Base-by-base conservation (phyloP, 179 eudicot species). In the Beta corolliflora region DNA sequence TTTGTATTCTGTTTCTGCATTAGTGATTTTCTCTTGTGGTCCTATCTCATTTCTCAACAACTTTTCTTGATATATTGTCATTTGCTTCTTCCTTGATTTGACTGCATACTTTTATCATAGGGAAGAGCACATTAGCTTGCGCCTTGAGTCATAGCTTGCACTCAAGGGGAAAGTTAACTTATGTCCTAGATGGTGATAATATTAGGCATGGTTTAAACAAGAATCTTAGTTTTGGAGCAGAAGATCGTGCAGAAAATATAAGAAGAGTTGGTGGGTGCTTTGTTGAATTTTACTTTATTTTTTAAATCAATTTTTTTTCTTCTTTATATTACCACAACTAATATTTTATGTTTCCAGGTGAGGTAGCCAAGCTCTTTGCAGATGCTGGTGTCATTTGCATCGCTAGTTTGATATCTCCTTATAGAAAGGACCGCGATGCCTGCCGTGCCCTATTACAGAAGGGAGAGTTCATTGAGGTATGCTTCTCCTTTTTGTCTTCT, bases 381-480 rank as follows among this genome's bases (percentile, higher is more conserved):
- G 97, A 95, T 90, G 90, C 98, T 85, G 99, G 99, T 84, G 84
- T 95, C 58, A 95, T 95, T 80, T 93, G 97, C 89, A 95, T 95
- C 80, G 99, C 97, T 79, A 93, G 99, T 83, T 85, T 95, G 87
- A 94, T 95, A 85, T 95, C 99, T 78, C 97, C 97, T 5, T 91
- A 88, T 75, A 80, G 81, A 80, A 93, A 79, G 74, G 91, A 89
- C 41, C 82, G 88, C 8, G 88, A 87, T 89, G 93, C 94, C 68
- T 92, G 98, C 69, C 97, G 99, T 52, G 88, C 93, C 9, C 78
- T 93, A 48, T 79, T 95, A 76, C 90, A 94, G 15, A 84, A 89
- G 83, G 99, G 98, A 79, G 97, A 91, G 75, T 95, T 95, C 83
- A 89, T 95, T 48, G 99, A 95, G 97, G 99, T 94, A 84, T 81